Evolutionary conservation across 1,139 yeast genomes (phyloP), one percentile per base, ranked within the genome.

Genomic region (Pichia sp.): DNA sequence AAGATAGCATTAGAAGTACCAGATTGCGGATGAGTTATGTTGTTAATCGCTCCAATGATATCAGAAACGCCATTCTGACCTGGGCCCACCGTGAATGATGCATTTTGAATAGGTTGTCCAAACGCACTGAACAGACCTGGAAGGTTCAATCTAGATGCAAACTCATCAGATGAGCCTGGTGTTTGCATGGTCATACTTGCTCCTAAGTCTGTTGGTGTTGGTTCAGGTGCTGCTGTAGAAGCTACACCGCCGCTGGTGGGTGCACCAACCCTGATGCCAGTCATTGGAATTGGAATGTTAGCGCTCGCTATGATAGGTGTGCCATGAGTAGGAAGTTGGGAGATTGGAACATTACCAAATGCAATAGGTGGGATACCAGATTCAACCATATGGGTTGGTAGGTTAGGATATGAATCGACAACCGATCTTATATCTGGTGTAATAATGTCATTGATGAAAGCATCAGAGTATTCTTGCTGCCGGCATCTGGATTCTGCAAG

Each of bases 391-490:
- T 41, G 41, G 6, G 41, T 30, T 15, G 43, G 44, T 32, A 48
- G 25, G 3, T 50, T 41, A 11, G 38, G 41, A 42, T 47, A 52
- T n/a, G 48, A 33, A 19, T 49, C 49, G 12, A 54, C 32, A 4
- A 35, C 29, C 3, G 33, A 33, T 38, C 57, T 45, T 7, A 53
- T 43, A 6, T 43, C 42, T 22, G 46, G 49, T 7, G 56, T 42
- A 15, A 54, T 32, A 15, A 55, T 41, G n/a, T 34, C 37, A 40
- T 55, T 49, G 16, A 56, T 52, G 35, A 51, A 53, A n/a, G 37
- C 42, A 27, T 49, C 49, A 1, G 53, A 37, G 31, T 56, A 55
- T 3, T 59, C 60, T 32, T 56, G 60, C 32, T 51, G 56, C 28
- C 36, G 45, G 13, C 59, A 58, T 24, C 60, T 45, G 5, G 42